Evolutionary conservation across 225 moss, liverwort and hornwort genomes (phyloP), one percentile per base, ranked within the genome.

Genomic region (Polytrichum commune): DNA sequence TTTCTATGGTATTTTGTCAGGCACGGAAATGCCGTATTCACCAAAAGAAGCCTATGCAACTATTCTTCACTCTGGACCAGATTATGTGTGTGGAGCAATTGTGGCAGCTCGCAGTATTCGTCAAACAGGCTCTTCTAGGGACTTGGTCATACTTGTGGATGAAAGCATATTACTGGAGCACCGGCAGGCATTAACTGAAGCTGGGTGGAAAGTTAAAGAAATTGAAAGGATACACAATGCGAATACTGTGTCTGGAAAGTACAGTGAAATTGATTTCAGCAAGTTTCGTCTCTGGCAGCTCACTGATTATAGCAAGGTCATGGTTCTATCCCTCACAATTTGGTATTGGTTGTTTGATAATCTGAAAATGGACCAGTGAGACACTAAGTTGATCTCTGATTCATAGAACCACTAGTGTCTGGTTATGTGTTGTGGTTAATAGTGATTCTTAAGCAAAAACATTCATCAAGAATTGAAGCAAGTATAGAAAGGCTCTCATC

Each of bases 281-380:
- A 87, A 87, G 70, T 87, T 92, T 70, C 81, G 87, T 8, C 78
- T 92, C 5, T 92, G 89, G 91, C 89, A 92, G 81, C 73, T 92
- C 25, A 80, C 78, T 46, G 81, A 92, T 16, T 92, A 89, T 55
- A 79, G 82, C 27, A 91, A 87, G 73, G 81, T 91, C 69, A 55
- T 32, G 28, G 6, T 27, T 27, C 19, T 22, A 23, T 26, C 53
- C 67, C 25, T 29, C 19, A 55, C 65, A 46, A 46, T 46, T 32
- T 16, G 46, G 46, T 46, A 16, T 46, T 4, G 46, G 46, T 16
- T 13, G 46, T 16, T 46, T 16, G 13, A 16, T 46, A 46, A 46
- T 46, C 46, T 46, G 46, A 46, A 35, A 46, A 13, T 35, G 35
- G 9, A 35, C 35, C 35, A 46, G 46, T 46, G 46, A 46, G 46